Conservation (phyloP, 2,329 filamentous ascomycete genomes). For the Fulvia fulva region DNA sequence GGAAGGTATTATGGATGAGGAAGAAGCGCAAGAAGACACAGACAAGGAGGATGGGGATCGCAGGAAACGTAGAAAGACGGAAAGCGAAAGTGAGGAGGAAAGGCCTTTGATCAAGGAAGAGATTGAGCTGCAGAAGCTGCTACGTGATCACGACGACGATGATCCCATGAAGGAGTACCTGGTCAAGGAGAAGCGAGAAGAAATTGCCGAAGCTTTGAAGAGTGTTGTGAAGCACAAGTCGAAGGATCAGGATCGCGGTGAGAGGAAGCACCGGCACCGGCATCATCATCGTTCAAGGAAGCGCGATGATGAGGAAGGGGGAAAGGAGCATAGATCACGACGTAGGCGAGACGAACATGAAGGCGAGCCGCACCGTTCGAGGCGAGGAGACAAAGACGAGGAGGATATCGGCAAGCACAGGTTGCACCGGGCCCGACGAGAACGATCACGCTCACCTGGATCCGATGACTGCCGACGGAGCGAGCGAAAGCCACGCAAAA, state of each 20-base stretch:
- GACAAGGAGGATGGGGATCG: conserved; percentile 38
- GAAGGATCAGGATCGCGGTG: conserved; percentile 37
- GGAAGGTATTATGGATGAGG: conserved; percentile 41
- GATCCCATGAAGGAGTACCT: conserved; percentile 96
- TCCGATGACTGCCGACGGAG: background rate
- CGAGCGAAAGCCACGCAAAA: background rate
- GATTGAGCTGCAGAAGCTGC: conserved; percentile 68
- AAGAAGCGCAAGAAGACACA: conserved; percentile 50
- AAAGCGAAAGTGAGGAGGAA: conserved; percentile 40
- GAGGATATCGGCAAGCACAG: background rate
- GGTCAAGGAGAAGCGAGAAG: conserved; percentile 85
- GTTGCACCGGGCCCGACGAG: conserved; percentile 1
- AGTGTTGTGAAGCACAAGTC: conserved; percentile 50
- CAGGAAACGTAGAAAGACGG: conserved; percentile 42
- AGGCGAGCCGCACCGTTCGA: background rate
- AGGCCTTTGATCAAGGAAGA: conserved; percentile 76
- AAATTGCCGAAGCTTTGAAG: conserved; percentile 68
- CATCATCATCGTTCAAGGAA: conserved; percentile 33
- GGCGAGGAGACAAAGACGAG: background rate
- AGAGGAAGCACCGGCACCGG: conserved; percentile 46
- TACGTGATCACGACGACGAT: conserved; percentile 76
- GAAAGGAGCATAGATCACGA: conserved; percentile 3
- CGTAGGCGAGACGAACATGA: conserved; percentile 1
- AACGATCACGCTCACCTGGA: background rate
- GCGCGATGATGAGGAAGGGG: conserved; percentile 15